These are phyloP conservation scores for Gossypium anomalum DNA, from an alignment of 345 rosid species.

Conservation along the genomic window DNA sequence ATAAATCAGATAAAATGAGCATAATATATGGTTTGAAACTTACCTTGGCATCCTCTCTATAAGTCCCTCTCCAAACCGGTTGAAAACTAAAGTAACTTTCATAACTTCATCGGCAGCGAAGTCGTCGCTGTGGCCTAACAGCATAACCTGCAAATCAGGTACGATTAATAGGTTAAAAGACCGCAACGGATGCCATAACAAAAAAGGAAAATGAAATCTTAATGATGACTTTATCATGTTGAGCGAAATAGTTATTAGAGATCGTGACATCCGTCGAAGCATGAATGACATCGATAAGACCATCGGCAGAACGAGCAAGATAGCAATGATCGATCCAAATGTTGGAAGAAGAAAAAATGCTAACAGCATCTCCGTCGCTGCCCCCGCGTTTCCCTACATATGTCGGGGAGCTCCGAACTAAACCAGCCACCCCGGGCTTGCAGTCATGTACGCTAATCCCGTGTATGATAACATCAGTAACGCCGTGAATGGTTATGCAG, in stretches of 20 bases:
- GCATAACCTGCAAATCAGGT: constrained; percentile 50
- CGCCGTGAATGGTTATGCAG: constrained; percentile 71
- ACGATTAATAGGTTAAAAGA: background rate
- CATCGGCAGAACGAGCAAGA: constrained; percentile 59
- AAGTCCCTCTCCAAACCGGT: constrained; percentile 80
- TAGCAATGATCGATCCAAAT: constrained; percentile 89
- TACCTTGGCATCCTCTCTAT: constrained; percentile 95
- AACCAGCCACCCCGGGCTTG: constrained; percentile 59
- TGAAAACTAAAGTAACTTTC: constrained; percentile 81
- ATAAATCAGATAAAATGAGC: background rate
- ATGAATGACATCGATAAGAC: constrained; percentile 79
- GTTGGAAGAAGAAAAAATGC: constrained; percentile 59
- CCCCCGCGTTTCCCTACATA: constrained; percentile 60
- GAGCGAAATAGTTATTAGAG: constrained; percentile 75
- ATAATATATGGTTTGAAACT: background rate
- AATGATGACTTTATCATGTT: constrained; percentile 61
- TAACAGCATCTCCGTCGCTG: constrained; percentile 74
- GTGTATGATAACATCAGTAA: constrained; percentile 73
- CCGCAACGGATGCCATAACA: background rate
- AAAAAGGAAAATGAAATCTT: background rate
- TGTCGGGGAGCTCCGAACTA: constrained; percentile 51
- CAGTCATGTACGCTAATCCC: constrained; percentile 88
- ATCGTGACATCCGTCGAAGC: constrained; percentile 81
- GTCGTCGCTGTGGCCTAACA: constrained; percentile 71
- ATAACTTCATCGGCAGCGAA: constrained; percentile 65